These are phyloP conservation scores for Penicillium tannophilum DNA, from an alignment of 495 filamentous ascomycete genomes.

Conservation along the genomic window DNA sequence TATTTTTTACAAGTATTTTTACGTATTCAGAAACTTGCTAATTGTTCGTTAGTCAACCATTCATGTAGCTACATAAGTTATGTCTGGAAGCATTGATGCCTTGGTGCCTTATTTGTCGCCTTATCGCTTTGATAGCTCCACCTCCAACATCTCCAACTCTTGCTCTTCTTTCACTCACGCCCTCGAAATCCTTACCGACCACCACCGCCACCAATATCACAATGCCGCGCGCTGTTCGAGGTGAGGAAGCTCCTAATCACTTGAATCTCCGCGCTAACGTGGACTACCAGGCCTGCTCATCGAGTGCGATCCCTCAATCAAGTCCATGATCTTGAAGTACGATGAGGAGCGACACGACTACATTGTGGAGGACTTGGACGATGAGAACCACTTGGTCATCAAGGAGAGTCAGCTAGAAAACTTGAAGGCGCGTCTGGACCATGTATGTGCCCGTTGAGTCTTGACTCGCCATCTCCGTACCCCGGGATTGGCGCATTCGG, in stretches of 20 bases:
- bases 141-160: not conserved
- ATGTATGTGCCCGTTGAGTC: conserved; percentile 43
- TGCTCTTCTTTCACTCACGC: not conserved
- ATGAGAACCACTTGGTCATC: conserved; percentile 67
- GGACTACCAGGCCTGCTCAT: conserved; percentile 63
- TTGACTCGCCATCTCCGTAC: not conserved
- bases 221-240: conserved; percentile 55
- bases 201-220: not conserved
- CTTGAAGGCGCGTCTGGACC: conserved; percentile 61
- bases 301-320: conserved; percentile 77
- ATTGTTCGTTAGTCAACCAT: no score
- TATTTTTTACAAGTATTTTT: no score
- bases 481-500: not conserved
- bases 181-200: not conserved
- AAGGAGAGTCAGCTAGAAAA: conserved; percentile 68
- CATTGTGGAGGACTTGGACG: conserved; percentile 76
- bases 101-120: not conserved
- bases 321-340: conserved; percentile 74
- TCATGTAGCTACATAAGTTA: no score
- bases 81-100: conserved; percentile 11
- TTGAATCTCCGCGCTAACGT: not conserved
- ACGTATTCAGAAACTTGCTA: no score
- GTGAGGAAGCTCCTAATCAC: conserved; percentile 18
- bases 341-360: conserved; percentile 68
- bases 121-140: not conserved